phyloP scores from a whole-genome alignment of 305 asterid species.

The Fraxinus xanthoxyloides region DNA sequence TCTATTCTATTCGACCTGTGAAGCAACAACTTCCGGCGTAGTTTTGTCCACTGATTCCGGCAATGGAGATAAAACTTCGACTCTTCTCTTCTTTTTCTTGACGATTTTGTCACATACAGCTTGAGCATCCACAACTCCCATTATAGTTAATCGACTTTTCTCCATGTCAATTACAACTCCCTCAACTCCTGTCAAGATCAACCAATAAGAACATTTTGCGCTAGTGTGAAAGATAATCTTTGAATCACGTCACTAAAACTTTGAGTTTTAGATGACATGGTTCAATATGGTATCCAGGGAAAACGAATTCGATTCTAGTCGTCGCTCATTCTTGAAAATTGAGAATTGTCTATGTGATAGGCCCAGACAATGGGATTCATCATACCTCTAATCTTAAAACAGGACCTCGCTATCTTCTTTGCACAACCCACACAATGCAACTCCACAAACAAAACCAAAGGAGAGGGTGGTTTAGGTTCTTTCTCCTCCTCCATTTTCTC shows the following conservation, averaged over 20 bases:
- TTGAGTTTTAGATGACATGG: too few species aligned
- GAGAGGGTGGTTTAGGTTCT: conserved; percentile 56
- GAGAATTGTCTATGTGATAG: too few species aligned
- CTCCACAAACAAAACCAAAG: conserved; percentile 64
- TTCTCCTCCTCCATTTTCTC: conserved; percentile 21
- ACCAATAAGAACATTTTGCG: background rate
- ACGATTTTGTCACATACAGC: conserved; percentile 62
- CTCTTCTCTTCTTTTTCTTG: conserved; percentile 62
- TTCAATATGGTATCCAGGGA: too few species aligned
- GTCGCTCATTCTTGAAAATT: too few species aligned
- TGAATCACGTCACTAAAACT: too few species aligned
- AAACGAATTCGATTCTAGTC: too few species aligned
- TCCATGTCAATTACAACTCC: conserved; percentile 63
- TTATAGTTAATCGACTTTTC: conserved; percentile 69
- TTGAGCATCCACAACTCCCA: conserved; percentile 74
- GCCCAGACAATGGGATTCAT: too few species aligned
- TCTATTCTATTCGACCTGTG: conserved; percentile 48
- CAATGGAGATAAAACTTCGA: conserved; percentile 65
- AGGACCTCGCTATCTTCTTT: conserved; percentile 69
- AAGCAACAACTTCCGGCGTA: conserved; percentile 65
- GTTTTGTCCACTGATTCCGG: conserved; percentile 72
- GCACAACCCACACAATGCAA: conserved; percentile 93
- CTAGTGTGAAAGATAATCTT: too few species aligned
- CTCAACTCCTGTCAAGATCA: conserved; percentile 54
- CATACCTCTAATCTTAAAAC: conserved; percentile 68